Evolutionary conservation across 768 basidiomycete species (phyloP).

Genomic region (Suillus decipiens): DNA sequence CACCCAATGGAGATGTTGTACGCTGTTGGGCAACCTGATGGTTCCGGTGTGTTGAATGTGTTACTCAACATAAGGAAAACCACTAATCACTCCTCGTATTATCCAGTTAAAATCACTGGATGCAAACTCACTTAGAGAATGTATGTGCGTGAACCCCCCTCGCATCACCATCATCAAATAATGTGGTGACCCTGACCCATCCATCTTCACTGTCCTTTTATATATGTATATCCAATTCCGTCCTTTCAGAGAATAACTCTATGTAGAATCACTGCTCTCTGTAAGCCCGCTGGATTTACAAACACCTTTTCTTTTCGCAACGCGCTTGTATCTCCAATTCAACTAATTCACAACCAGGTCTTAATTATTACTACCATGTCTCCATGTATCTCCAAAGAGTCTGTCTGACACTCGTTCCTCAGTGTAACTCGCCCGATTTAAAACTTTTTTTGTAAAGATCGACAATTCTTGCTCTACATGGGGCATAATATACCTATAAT

Average conservation of each 20-base stretch:
- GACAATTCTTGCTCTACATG: background rate
- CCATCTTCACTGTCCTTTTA: background rate
- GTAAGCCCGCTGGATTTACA: background rate
- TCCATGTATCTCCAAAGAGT: background rate
- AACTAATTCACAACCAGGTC: background rate
- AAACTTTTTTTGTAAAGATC: background rate
- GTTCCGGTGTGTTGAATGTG: slow-evolving; percentile 43
- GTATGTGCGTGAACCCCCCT: background rate
- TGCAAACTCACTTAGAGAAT: slow-evolving; percentile 46
- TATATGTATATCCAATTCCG: too few relatives aligned
- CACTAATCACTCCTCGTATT: slow-evolving; percentile 15
- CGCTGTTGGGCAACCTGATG: slow-evolving; percentile 72
- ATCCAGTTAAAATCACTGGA: slow-evolving; percentile 55
- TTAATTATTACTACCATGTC: background rate
- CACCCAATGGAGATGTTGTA: slow-evolving; percentile 89
- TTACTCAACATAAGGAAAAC: background rate
- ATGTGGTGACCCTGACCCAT: background rate
- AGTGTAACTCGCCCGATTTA: background rate
- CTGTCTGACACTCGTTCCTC: background rate
- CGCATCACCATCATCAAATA: background rate
- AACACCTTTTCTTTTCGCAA: background rate
- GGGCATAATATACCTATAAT: background rate
- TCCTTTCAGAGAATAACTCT: too few relatives aligned
- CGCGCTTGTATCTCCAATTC: background rate
- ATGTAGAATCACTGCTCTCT: background rate